phyloP scores from a whole-genome alignment of 139 green algal genomes.

The Tetraselmis striata region DNA sequence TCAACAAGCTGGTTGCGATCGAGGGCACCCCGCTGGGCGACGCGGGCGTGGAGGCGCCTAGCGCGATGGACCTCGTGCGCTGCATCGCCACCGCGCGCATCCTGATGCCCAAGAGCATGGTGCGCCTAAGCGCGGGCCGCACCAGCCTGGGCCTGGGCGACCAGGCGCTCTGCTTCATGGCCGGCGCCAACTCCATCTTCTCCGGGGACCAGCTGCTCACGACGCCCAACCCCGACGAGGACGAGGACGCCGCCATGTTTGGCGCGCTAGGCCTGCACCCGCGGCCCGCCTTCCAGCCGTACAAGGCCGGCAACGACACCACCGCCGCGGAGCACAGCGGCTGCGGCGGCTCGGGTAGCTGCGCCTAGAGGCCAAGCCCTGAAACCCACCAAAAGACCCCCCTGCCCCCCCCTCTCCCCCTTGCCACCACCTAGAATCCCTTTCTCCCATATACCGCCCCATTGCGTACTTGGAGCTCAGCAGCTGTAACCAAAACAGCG shows the following conservation, averaged over 20 bases:
- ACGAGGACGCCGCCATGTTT: conserved; percentile 72
- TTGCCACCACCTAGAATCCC: too few relatives aligned
- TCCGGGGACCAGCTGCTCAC: conserved; percentile 97
- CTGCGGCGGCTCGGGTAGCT: neutral
- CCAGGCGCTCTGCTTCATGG: conserved; percentile 93
- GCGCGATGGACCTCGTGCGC: conserved; percentile 77
- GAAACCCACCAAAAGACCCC: neutral
- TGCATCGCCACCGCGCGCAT: conserved; percentile 92
- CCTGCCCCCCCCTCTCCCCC: too few relatives aligned
- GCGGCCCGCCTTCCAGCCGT: conserved; percentile 76
- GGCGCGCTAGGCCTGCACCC: conserved; percentile 65
- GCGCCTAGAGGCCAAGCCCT: neutral
- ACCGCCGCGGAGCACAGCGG: neutral
- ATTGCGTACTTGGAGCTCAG: too few relatives aligned
- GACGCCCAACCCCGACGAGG: conserved; percentile 88
- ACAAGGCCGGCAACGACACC: conserved; percentile 52
- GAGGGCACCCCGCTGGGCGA: conserved; percentile 85
- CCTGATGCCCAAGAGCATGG: conserved; percentile 86
- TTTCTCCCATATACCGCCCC: too few relatives aligned
- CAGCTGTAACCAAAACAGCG: too few relatives aligned
- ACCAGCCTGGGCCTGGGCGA: conserved; percentile 45
- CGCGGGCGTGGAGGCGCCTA: conserved; percentile 37
- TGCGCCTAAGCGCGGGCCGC: conserved; percentile 83
- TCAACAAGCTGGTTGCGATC: conserved; percentile 93
- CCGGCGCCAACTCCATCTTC: conserved; percentile 97